Base-by-base conservation (phyloP, 2,329 filamentous ascomycete genomes). In the Dothistroma pini region DNA sequence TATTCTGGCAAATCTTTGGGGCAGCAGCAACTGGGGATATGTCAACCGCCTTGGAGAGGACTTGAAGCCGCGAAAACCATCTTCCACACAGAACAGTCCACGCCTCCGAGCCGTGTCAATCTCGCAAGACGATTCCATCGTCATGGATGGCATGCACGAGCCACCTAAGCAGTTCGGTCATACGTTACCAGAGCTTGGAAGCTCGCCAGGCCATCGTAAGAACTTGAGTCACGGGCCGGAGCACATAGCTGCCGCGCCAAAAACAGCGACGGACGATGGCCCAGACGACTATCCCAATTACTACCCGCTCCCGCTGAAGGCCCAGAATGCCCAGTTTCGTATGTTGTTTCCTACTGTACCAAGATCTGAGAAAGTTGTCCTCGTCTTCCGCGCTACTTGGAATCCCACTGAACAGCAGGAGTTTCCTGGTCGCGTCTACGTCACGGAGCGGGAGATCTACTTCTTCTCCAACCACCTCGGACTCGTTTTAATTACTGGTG, bases 401-500 rank as follows among this genome's bases (percentile, higher is more conserved):
- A 89, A 86, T 69, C 86, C 87, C 0, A 89, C 87, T 66, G 87
- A 89, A 57, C 84, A 87, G 67, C 88, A 90, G 75, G 87, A 90
- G 63, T 91, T 97, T 62, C 88, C 88, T 9, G 88, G 95, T 0
- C 86, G 95, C 57, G 87, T 96, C 25, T 99, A 96, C 74, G 87
- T 96, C 62, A 97, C 93, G 0, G 83, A 88, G 0, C 87, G 89
- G 63, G 89, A 93, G 66, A 87, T 99, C 74, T 97, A 96, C 75
- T 97, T 99, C 72, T 99, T 97, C 76, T 96, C 93, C 69, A 90
- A 97, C 71, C 90, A 97, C 72, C 87, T 97, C 74, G 95, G 95
- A 6, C 83, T 99, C 6, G 89, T 97, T 0, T 82, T 96, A 38
- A 90, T 93, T 0, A 93, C 92, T 55, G 85, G 85, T 16, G 85